Base-by-base conservation (phyloP, 306 rosid genomes). In the Elaeagnus macrophylla region DNA sequence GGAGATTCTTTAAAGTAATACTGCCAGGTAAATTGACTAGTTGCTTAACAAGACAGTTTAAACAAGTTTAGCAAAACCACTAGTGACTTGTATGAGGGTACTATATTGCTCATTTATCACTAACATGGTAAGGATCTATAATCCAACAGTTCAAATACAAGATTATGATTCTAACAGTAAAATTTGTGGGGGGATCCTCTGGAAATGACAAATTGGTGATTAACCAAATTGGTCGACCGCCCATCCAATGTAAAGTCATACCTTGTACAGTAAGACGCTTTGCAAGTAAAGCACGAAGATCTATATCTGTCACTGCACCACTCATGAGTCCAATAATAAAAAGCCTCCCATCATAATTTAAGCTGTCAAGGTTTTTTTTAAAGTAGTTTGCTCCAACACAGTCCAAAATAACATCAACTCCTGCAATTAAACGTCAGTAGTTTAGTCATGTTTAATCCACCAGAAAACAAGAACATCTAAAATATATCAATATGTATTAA, bases 251-350 rank as follows among this genome's bases (percentile, higher is more conserved):
- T 25, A 7, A 67, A 16, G 51, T 8, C 40, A 56, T 77, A 91
- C 97, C 86, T 79, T 91, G 97, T 57, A 91, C 86, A 6, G 96
- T 91, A 17, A 86, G 94, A 64, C 97, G 97, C 83, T 74, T 91
- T 0, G 75, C 70, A 59, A 84, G 12, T 42, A 86, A 63, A 65
- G 73, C 8, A 12, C 85, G 82, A 38, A 86, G 77, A 64, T 86
- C 82, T 7, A 67, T 53, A 53, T 91, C 75, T n/a, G 85, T 35
- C 12, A 75, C 72, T 20, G 67, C 13, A 5, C 97, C 97, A 0
- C 96, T 82, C 77, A 72, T 66, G 54, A 60, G 40, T 59, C 96
- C 96, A 13, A 91, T 86, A 55, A 84, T 71, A 64, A 86, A 86
- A 67, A 91, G 96, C 74, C 96, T 84, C 18, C 97, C 97, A 60